Evolutionary conservation across 768 basidiomycete species (phyloP).

Genomic region (Wakefieldia striispora): DNA sequence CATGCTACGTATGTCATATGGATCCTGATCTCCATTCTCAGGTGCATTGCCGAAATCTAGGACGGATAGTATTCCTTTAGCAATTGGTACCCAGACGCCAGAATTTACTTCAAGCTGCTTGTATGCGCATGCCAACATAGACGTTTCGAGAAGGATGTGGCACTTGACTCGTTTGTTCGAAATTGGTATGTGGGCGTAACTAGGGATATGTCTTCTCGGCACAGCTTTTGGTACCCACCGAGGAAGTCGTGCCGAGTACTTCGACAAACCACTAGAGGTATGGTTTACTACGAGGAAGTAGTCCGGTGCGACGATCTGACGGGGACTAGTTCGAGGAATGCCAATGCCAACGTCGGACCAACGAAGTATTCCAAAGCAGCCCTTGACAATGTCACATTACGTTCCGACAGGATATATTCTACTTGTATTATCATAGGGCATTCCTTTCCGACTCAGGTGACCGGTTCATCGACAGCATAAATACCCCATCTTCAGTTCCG

Average conservation of each 20-base stretch:
- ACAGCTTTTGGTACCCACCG: background rate
- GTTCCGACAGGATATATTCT: background rate
- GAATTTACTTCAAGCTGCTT: too few relatives aligned
- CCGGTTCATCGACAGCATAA: conserved; percentile 15
- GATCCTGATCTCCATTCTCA: too few relatives aligned
- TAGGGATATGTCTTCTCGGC: background rate
- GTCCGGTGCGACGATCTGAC: background rate
- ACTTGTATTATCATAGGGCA: background rate
- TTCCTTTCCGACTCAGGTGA: conserved; percentile 12
- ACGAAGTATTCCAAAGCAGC: background rate
- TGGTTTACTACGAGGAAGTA: too few relatives aligned
- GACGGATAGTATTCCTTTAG: too few relatives aligned
- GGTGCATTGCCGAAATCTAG: too few relatives aligned
- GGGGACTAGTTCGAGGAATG: background rate
- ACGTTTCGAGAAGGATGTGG: background rate
- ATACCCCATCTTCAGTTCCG: conserved; percentile 14
- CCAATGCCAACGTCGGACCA: conserved; percentile 5
- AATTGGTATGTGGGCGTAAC: background rate
- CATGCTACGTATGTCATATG: too few relatives aligned
- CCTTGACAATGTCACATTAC: conserved; percentile 12
- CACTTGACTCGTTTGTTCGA: background rate
- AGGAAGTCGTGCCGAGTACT: background rate
- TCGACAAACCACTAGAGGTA: background rate
- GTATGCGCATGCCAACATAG: background rate
- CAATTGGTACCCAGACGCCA: too few relatives aligned